Evolutionary conservation across 176 grass and related monocot species (phyloP).

Genomic region (Aegilops tauschii): DNA sequence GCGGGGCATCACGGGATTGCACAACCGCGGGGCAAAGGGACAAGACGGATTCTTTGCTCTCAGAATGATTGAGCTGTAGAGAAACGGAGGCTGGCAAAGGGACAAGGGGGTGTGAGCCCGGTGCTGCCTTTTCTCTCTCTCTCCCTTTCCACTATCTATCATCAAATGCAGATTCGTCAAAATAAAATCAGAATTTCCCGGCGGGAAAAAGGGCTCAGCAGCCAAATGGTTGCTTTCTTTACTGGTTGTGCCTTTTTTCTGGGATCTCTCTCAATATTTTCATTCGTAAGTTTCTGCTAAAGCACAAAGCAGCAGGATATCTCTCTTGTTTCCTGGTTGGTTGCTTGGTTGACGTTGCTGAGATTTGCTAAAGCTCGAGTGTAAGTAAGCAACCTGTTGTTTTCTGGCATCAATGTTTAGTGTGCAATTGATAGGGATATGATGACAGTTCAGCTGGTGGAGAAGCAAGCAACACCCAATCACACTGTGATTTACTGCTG

Average conservation of each 20-base stretch:
- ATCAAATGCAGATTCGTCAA: too few species aligned
- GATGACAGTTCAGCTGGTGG: background rate
- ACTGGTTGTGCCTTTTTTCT: background rate
- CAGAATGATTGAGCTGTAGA: conserved; percentile 50
- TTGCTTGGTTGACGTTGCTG: background rate
- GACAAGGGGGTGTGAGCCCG: conserved; percentile 41
- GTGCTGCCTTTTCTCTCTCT: conserved; percentile 14
- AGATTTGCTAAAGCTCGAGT: conserved; percentile 7
- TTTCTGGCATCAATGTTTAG: conserved; percentile 4
- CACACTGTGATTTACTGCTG: conserved; percentile 9
- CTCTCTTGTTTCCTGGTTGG: conserved; percentile 30
- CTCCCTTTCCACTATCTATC: background rate
- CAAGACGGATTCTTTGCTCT: conserved; percentile 29
- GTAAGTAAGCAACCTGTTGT: background rate
- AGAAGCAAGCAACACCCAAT: background rate
- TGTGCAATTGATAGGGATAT: conserved; percentile 22
- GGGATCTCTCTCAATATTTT: background rate
- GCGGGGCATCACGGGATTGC: conserved; percentile 53
- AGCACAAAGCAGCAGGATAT: background rate
- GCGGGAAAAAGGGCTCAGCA: background rate
- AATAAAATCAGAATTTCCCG: too few species aligned
- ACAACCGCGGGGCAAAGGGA: conserved; percentile 35
- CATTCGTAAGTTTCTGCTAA: conserved; percentile 35
- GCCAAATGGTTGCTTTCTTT: conserved; percentile 2
- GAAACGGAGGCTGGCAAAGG: conserved; percentile 45